These are phyloP conservation scores for Daldinia sp. DNA, from an alignment of 2,329 filamentous ascomycete species.

Conservation along the genomic window DNA sequence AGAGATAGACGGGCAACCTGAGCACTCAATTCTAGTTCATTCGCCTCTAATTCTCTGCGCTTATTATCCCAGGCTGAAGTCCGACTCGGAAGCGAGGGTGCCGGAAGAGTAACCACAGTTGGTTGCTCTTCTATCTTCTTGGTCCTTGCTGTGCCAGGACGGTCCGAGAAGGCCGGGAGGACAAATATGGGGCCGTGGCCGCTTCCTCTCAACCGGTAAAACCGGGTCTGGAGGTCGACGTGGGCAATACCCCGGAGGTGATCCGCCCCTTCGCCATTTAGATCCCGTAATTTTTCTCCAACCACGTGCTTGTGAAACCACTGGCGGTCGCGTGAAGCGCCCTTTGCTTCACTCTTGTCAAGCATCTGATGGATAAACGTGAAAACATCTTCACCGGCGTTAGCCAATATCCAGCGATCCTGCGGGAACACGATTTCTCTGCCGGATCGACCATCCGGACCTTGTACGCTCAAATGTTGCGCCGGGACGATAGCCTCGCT, in stretches of 20 bases:
- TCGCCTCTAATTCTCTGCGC: conserved; percentile 28
- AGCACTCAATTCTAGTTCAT: conserved; percentile 5
- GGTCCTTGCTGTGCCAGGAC: conserved; percentile 56
- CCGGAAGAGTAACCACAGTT: conserved; percentile 46
- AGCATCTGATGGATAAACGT: conserved; percentile 56
- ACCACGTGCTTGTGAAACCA: conserved; percentile 51
- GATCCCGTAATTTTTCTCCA: conserved; percentile 51
- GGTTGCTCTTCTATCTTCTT: conserved; percentile 56
- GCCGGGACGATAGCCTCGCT: conserved; percentile 59
- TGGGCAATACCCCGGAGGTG: conserved; percentile 55
- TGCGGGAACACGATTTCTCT: conserved; percentile 64
- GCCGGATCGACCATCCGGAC: conserved; percentile 60
- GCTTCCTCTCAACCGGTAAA: conserved; percentile 58
- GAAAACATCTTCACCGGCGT: conserved; percentile 62
- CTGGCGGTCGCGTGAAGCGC: conserved; percentile 47
- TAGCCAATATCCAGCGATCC: conserved; percentile 64
- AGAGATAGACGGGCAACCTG: conserved; percentile 24
- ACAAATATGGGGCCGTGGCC: conserved; percentile 61
- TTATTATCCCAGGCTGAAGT: conserved; percentile 39
- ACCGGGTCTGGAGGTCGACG: conserved; percentile 60
- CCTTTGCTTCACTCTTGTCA: conserved; percentile 55
- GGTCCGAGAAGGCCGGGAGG: conserved; percentile 58
- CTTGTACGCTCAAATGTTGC: conserved; percentile 61
- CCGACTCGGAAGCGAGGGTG: conserved; percentile 31
- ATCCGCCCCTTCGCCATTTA: conserved; percentile 39